Evolutionary conservation across 2,329 filamentous ascomycete species (phyloP), one percentile per base, ranked within the genome.

Genomic region (Mycocentrospora acerina): DNA sequence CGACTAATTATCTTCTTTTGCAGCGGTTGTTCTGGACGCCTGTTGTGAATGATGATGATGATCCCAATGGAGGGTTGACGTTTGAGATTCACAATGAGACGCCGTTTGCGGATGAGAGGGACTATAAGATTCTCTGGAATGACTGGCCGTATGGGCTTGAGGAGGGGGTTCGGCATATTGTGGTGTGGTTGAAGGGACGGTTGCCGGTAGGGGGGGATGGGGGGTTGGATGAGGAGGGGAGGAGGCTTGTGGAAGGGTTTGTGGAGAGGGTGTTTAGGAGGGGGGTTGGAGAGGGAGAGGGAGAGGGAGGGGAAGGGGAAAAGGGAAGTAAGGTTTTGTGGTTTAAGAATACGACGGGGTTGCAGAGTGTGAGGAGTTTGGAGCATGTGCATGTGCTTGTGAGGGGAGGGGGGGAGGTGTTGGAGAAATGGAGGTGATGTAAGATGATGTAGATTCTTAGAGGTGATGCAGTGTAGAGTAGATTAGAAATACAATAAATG

Each of bases 371-470:
- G 30, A 67, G 78, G 37, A 37, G 81, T 77, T 67, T 89, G 86
- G 62, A 89, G 85, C 5, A 83, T 81, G 38, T 85, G 78, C 62
- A 95, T 88, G 32, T 93, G 80, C 16, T 84, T 81, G 46, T 82
- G 78, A 43, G 84, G 82, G 29, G 40, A 15, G 24, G 30, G n/a
- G n/a, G n/a, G n/a, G n/a, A n/a, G n/a, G n/a, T n/a, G n/a, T n/a
- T n/a, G n/a, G n/a, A n/a, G n/a, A n/a, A n/a, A n/a, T n/a, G n/a
- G n/a, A n/a, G n/a, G n/a, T n/a, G n/a, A n/a, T n/a, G n/a, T n/a
- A n/a, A n/a, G n/a, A n/a, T n/a, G n/a, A n/a, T n/a, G n/a, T n/a
- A n/a, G n/a, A n/a, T n/a, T n/a, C n/a, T n/a, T n/a, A n/a, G n/a
- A n/a, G n/a, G n/a, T n/a, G n/a, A n/a, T n/a, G n/a, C n/a, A n/a